Base-by-base conservation (phyloP, 148 eudicot genomes). In the Polygonum maritimum region DNA sequence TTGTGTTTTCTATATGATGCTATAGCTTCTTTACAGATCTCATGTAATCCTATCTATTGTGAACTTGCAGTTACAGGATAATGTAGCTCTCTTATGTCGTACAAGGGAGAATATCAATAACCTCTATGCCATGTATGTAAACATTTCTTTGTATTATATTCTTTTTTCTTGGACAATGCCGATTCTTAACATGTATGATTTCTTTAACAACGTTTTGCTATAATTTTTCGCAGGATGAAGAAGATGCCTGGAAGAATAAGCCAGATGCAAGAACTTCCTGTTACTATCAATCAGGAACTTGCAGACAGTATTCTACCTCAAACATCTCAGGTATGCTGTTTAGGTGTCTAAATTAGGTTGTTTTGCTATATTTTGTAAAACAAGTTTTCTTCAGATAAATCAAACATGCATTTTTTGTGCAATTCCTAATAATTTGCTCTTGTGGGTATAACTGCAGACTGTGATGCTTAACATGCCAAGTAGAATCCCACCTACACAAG, bases 241-340 rank as follows among this genome's bases (percentile, higher is more conserved):
- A 87, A 84, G 76, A 83, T 86, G 85, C 90, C 96, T 5, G 96
- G 93, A 58, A 80, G 88, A 75, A 84, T 88, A 84, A 85, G 87
- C 75, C 94, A 79, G 77, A 90, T 92, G 89, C 96, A 88, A 48
- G 88, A 93, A 73, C 85, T 93, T 78, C 93, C 93, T 54, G 87
- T 88, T 71, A 71, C 89, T 21, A 79, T 91, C 57, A 84, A 93
- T 77, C 90, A 88, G 70, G 85, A 88, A 69, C 93, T 93, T 65
- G 89, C 87, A 38, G 83, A 80, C 81, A 86, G 76, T 70, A 75
- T 93, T 71, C 77, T 89, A 74, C 88, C 89, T 38, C 75, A 76
- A 73, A 83, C 84, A 52, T 70, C 76, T 76, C 83, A 81, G 87
- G 91, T 90, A 82, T 67, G 71, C 15, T 67, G 3, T 21, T 35